Percentiles rank a stretch among this genome's conserved stretches.
These are phyloP conservation scores for Nannochloropsis gaditana DNA, from an alignment of 108 stramenopile species.

Conservation along the genomic window DNA sequence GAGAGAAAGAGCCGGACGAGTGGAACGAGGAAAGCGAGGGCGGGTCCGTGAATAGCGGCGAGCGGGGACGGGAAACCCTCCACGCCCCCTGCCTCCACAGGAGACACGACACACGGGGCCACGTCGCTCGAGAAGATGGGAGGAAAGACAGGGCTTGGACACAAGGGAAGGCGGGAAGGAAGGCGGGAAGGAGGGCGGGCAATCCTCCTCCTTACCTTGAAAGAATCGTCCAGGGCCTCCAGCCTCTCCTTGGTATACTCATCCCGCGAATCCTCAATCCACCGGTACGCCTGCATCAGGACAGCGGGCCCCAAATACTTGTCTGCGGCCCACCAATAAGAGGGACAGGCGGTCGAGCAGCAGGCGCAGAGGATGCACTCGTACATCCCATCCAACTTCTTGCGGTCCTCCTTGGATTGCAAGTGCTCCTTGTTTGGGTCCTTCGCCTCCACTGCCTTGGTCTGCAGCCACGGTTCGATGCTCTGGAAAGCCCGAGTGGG, in stretches of 20 bases:
- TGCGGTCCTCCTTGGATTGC: constrained; percentile 62
- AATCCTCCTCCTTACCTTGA: constrained; percentile 55
- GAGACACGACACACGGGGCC: not conserved
- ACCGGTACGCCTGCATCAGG: constrained; percentile 79
- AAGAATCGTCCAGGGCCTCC: constrained; percentile 86
- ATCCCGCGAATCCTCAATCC: constrained; percentile 94
- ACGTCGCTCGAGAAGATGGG: no score
- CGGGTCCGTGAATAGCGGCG: constrained; percentile 63
- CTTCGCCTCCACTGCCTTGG: constrained; percentile 53
- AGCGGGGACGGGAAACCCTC: no score
- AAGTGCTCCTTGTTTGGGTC: constrained; percentile 79
- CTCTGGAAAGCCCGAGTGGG: constrained; percentile 52
- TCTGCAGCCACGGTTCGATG: constrained; percentile 97
- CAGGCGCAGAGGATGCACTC: constrained; percentile 99
- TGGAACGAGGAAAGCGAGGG: no score
- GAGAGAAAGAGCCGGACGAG: no score
- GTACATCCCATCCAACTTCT: constrained; percentile 89
- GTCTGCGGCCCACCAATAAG: constrained; percentile 97
- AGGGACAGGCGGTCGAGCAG: constrained; percentile 90
- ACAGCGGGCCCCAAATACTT: constrained; percentile 94
- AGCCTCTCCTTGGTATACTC: constrained; percentile 77
- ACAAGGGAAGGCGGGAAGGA: not conserved
- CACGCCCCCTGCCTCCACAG: not conserved
- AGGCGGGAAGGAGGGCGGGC: not conserved
- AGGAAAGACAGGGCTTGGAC: not conserved